Percentiles rank a stretch among this genome's conserved stretches.
phyloP scores from a whole-genome alignment of 371 early-diverging fungal genomes.

The Lichtheimia hyalospora region DNA sequence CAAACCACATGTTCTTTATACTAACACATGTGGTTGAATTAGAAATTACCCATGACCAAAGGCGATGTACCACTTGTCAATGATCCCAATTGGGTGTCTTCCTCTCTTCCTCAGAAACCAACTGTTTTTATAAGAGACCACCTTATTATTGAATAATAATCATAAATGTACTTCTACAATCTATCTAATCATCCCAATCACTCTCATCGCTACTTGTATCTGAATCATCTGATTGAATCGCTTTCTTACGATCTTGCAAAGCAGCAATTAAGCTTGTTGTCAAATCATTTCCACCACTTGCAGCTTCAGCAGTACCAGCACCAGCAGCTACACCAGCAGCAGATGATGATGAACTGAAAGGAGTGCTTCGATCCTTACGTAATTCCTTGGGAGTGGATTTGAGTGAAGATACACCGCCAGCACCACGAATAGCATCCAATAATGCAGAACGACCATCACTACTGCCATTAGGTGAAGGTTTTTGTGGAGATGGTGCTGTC shows the following conservation, averaged over 20 bases:
- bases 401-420: constrained; percentile 38
- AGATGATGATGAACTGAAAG: constrained; percentile 9
- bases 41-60: constrained; percentile 32
- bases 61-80: constrained; percentile 69
- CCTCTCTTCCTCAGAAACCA: constrained; percentile 38
- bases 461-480: not conserved
- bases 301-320: constrained; percentile 9
- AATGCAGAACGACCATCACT: constrained; percentile 28
- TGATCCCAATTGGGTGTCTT: constrained; percentile 76
- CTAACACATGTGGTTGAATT: too few species aligned
- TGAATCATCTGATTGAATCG: constrained; percentile 19
- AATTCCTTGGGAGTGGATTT: constrained; percentile 29
- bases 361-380: constrained; percentile 29
- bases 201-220: constrained; percentile 15
- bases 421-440: constrained; percentile 39
- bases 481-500: not conserved
- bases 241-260: constrained; percentile 21
- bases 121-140: not conserved
- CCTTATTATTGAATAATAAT: not conserved
- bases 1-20: not conserved
- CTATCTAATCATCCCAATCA: constrained; percentile 25
- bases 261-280: constrained; percentile 20
- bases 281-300: constrained; percentile 18
- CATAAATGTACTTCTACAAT: not conserved
- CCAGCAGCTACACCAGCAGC: constrained; percentile 11